phyloP scores from a whole-genome alignment of 179 eudicot genomes.

The Beta macrorhiza region DNA sequence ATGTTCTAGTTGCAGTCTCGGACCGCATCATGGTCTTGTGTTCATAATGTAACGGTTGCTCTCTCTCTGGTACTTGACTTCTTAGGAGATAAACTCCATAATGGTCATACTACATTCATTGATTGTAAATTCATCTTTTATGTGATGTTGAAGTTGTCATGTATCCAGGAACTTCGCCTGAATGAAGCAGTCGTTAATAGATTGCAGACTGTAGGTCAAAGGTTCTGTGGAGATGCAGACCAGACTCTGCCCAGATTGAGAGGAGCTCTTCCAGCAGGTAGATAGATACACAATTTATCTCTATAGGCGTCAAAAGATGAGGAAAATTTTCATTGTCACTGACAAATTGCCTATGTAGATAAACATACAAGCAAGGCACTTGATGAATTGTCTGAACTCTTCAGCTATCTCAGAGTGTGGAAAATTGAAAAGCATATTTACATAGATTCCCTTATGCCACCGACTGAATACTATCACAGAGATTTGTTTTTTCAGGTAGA shows the following conservation, averaged over 20 bases:
- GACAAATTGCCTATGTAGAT: slow-evolving; percentile 44
- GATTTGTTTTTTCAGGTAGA: slow-evolving; percentile 87
- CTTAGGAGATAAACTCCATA: background rate
- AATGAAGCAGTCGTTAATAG: slow-evolving; percentile 83
- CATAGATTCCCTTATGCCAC: slow-evolving; percentile 89
- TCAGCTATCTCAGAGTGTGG: slow-evolving; percentile 77
- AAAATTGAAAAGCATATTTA: slow-evolving; percentile 62
- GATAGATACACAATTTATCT: background rate
- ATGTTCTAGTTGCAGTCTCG: too few species aligned
- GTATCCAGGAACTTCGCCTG: slow-evolving; percentile 70
- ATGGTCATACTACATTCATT: background rate
- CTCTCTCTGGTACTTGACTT: background rate
- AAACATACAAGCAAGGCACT: slow-evolving; percentile 71
- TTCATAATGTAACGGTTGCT: background rate
- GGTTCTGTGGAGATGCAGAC: slow-evolving; percentile 88
- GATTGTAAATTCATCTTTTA: background rate
- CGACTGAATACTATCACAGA: slow-evolving; percentile 81
- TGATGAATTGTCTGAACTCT: slow-evolving; percentile 79
- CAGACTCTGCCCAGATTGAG: slow-evolving; percentile 89
- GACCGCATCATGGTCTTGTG: too few species aligned
- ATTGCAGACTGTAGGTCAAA: slow-evolving; percentile 79
- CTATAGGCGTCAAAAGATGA: background rate
- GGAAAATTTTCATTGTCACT: background rate
- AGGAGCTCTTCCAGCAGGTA: slow-evolving; percentile 95
- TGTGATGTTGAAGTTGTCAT: slow-evolving; percentile 18